A percentile compares a stretch with the other conserved stretches of the same genome.
Evolutionary conservation across 129 eudicot genomes (phyloP).

Genomic region (Gnaphalium uliginosum): DNA sequence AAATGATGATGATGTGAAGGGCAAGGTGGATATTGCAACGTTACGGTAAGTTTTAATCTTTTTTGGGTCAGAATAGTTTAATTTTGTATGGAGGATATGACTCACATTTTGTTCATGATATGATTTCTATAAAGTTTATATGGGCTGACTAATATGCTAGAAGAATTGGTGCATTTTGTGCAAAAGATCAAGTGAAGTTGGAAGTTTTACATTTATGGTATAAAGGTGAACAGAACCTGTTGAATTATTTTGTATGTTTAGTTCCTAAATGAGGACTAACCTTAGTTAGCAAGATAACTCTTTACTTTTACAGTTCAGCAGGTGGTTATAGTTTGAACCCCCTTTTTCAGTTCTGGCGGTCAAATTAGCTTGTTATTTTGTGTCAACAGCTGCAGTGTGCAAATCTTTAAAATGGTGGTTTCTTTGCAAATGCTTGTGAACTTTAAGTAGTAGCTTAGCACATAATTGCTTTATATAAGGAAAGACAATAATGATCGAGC

Average conservation of each 20-base stretch:
- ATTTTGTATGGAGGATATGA: constrained; percentile 30
- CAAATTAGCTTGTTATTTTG: not conserved
- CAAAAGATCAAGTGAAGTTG: constrained; percentile 16
- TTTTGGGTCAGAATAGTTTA: constrained; percentile 20
- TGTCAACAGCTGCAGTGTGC: constrained; percentile 7
- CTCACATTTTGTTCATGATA: constrained; percentile 17
- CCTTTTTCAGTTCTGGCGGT: not conserved
- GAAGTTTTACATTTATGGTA: constrained; percentile 26
- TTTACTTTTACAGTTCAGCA: not conserved
- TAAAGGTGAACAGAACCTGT: constrained; percentile 19
- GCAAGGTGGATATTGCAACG: not conserved
- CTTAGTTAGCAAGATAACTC: constrained; percentile 8
- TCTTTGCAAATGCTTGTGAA: not conserved
- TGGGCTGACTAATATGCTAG: constrained; percentile 20
- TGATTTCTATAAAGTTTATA: constrained; percentile 29
- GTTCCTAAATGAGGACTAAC: constrained; percentile 33
- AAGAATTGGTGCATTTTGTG: constrained; percentile 19
- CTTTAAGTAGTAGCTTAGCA: not conserved
- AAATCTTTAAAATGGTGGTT: not conserved
- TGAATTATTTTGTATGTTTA: constrained; percentile 23
- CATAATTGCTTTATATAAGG: not conserved
- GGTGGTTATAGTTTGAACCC: not conserved
- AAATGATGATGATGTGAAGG: not conserved
- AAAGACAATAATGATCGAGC: not conserved
- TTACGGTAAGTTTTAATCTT: constrained; percentile 27